Evolutionary conservation across 1,284 basidiomycete species (phyloP).

Genomic region (Ustilago curta): DNA sequence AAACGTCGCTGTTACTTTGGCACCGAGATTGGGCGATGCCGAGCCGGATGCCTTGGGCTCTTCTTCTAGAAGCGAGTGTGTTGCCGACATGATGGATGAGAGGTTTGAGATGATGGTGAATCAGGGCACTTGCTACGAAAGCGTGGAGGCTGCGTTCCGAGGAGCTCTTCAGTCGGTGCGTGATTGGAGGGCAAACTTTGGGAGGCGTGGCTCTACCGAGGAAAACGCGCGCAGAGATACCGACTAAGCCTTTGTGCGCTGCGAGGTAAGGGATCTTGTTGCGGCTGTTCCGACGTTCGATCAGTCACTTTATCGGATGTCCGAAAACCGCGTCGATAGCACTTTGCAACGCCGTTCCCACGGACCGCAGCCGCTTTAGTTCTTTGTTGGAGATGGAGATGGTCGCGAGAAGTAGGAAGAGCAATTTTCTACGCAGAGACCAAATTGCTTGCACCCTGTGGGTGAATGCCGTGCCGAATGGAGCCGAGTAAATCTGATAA

Average conservation of each 20-base stretch:
- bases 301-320: constrained; percentile 3
- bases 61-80: constrained; percentile 25
- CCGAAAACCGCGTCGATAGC: not conserved
- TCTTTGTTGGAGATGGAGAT: not conserved
- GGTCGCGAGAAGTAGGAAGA: not conserved
- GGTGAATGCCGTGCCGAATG: too few relatives aligned
- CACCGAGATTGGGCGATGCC: constrained; percentile 8
- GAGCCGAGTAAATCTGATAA: too few relatives aligned
- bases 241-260: constrained; percentile 1
- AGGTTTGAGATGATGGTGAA: not conserved
- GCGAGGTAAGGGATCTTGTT: not conserved
- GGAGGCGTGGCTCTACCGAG: too few relatives aligned
- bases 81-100: constrained; percentile 19
- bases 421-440: not conserved
- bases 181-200: too few relatives aligned
- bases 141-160: not conserved
- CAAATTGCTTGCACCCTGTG: too few relatives aligned
- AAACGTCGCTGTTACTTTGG: constrained; percentile 72
- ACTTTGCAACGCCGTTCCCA: not conserved
- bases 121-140: not conserved
- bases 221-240: too few relatives aligned
- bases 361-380: not conserved
- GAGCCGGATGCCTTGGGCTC: constrained; percentile 22
- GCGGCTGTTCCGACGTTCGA: constrained; percentile 5
- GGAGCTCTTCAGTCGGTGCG: not conserved